Conservation (phyloP, 192 early-diverging fungal genomes). For the Cetraspora pellucida region DNA sequence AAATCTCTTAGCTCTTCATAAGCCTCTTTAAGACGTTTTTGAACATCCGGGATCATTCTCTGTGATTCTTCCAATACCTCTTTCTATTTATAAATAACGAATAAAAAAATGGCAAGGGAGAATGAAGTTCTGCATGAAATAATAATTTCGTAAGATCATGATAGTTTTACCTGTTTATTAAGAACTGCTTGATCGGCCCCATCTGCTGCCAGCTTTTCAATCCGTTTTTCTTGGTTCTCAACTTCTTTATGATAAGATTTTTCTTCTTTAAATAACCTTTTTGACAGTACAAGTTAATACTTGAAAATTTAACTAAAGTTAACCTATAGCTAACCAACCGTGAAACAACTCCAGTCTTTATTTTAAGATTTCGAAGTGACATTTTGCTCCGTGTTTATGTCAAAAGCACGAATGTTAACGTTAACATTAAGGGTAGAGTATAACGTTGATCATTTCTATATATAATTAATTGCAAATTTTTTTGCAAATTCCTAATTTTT, state of each 20-base stretch:
- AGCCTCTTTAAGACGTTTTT: slow-evolving; percentile 53
- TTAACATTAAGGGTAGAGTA: too few species aligned
- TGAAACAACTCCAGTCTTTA: slow-evolving; percentile 10
- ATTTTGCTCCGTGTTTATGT: too few species aligned
- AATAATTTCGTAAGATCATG: background rate
- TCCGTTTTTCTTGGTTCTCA: slow-evolving; percentile 50
- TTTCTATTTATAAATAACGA: slow-evolving; percentile 43
- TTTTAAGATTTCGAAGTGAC: slow-evolving; percentile 17
- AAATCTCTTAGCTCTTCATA: slow-evolving; percentile 49
- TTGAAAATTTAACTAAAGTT: background rate
- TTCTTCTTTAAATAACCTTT: slow-evolving; percentile 55
- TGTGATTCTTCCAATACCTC: slow-evolving; percentile 64
- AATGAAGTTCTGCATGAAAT: background rate
- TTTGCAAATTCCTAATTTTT: too few species aligned
- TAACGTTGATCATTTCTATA: too few species aligned
- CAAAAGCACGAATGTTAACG: too few species aligned
- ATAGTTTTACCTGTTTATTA: slow-evolving; percentile 57
- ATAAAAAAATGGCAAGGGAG: too few species aligned
- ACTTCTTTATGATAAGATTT: slow-evolving; percentile 55
- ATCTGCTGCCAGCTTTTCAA: slow-evolving; percentile 53
- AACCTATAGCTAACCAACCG: background rate
- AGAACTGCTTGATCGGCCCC: slow-evolving; percentile 60
- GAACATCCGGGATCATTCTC: slow-evolving; percentile 62
- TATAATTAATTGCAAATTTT: too few species aligned
- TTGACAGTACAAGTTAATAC: background rate